Percentiles rank a stretch among this genome's conserved stretches.
Conservation (phyloP, 345 rosid genomes). For the Pistacia integerrima region DNA sequence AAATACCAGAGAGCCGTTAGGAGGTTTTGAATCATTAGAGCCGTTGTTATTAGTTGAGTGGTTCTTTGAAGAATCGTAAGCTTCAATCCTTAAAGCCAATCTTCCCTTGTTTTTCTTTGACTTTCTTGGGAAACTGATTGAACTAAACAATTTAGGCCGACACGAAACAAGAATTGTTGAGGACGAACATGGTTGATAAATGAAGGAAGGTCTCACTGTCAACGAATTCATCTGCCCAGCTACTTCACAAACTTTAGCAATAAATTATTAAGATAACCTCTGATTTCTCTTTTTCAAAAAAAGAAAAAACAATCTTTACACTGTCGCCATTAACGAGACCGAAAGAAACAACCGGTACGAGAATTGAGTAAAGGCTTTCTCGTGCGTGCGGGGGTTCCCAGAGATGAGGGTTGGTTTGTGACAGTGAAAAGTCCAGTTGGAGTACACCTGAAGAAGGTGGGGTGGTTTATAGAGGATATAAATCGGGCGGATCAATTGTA, state of each 20-base stretch:
- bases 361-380: neutral
- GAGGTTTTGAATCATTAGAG: slow-evolving; percentile 59
- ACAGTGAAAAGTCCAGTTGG: neutral
- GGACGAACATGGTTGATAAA: slow-evolving; percentile 38
- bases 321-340: slow-evolving; percentile 14
- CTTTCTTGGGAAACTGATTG: slow-evolving; percentile 40
- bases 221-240: slow-evolving; percentile 54
- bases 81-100: slow-evolving; percentile 45
- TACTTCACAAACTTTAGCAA: neutral
- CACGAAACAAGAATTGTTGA: slow-evolving; percentile 18
- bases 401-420: slow-evolving; percentile 28
- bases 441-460: slow-evolving; percentile 9
- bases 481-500: neutral
- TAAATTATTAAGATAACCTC: neutral
- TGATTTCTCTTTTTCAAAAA: neutral
- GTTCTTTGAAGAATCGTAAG: slow-evolving; percentile 62
- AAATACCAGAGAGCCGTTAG: slow-evolving; percentile 71
- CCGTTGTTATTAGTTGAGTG: slow-evolving; percentile 34
- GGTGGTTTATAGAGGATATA: slow-evolving; percentile 15
- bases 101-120: slow-evolving; percentile 20
- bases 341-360: neutral
- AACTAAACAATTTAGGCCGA: slow-evolving; percentile 35
- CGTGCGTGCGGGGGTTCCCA: slow-evolving; percentile 10
- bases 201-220: slow-evolving; percentile 43
- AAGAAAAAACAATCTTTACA: neutral